Base-by-base conservation (phyloP, 306 rosid genomes). In the Chamaecrista fasciculata region DNA sequence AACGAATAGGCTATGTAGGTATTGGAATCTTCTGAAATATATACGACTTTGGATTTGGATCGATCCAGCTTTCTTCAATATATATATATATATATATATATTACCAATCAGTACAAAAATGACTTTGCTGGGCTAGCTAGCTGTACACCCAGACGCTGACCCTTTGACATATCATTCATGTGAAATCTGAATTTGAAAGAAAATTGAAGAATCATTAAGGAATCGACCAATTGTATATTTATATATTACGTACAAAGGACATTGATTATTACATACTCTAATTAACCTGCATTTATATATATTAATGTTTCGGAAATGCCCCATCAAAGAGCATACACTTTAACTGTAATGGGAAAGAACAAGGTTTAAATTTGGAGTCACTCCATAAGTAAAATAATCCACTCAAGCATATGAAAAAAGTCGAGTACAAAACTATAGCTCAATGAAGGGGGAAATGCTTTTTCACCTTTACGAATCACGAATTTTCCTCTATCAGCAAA, bases 21-120 rank as follows among this genome's bases (percentile, higher is more conserved):
- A 39, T 59, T 69, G 82, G 84, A 86, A 81, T 83, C 81, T 76
- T 86, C 78, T 43, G 25, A 73, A 48, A 76, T 59, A 64, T 39
- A 75, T 8, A 33, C 36, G 6, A 33, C 36, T 3, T 8, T 33
- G 34, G 34, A 2, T 29, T 29, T 29, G 36, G 7, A 5, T 33
- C 6, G 4, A 33, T 33, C 36, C 6, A 33, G 36, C 36, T 33
- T 29, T 2, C 51, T 48, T n/a, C n/a, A n/a, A n/a, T n/a, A n/a
- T n/a, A n/a, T n/a, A n/a, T n/a, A n/a, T n/a, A n/a, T n/a, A n/a
- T n/a, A n/a, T n/a, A n/a, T n/a, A 70, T 51, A 70, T 49, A 50
- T 37, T 9, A 71, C 60, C 69, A 31, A 37, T 66, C 66, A 73
- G 66, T 71, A 46, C 4, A 16, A 14, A 19, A 25, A 9, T 11